These are phyloP conservation scores for Staphylotrichum longicolle DNA, from an alignment of 495 filamentous ascomycete genomes.

Conservation along the genomic window DNA sequence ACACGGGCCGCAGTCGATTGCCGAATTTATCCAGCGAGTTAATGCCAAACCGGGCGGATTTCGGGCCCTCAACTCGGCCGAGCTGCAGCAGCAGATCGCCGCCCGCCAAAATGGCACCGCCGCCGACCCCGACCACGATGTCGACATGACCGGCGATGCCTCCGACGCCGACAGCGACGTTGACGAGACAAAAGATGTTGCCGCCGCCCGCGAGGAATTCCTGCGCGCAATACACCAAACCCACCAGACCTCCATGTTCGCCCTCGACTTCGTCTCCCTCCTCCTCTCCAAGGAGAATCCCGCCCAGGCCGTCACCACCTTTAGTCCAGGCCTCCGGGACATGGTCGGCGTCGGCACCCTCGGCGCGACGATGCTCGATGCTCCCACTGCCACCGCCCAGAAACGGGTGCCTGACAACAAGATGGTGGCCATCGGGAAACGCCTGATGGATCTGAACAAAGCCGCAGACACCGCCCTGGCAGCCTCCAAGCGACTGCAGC, in stretches of 20 bases:
- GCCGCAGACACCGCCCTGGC: slow-evolving; percentile 73
- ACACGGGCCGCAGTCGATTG: slow-evolving; percentile 58
- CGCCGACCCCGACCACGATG: slow-evolving; percentile 22
- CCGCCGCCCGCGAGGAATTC: slow-evolving; percentile 52
- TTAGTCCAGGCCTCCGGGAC: slow-evolving; percentile 67
- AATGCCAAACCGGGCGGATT: slow-evolving; percentile 73
- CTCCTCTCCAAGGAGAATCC: slow-evolving; percentile 75
- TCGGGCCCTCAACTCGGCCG: slow-evolving; percentile 62
- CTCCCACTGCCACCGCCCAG: slow-evolving; percentile 54
- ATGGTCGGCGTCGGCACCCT: slow-evolving; percentile 70
- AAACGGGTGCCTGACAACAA: slow-evolving; percentile 54
- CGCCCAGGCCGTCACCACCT: slow-evolving; percentile 61
- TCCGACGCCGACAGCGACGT: slow-evolving; percentile 38
- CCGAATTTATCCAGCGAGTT: slow-evolving; percentile 71
- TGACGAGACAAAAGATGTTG: slow-evolving; percentile 40
- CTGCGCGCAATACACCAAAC: slow-evolving; percentile 51
- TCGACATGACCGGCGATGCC: slow-evolving; percentile 31
- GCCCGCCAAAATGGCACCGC: slow-evolving; percentile 37
- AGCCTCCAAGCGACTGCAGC: slow-evolving; percentile 67
- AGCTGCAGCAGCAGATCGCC: slow-evolving; percentile 59
- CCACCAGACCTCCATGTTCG: slow-evolving; percentile 14
- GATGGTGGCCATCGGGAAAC: slow-evolving; percentile 70
- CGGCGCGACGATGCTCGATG: slow-evolving; percentile 66
- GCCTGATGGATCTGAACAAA: slow-evolving; percentile 68
- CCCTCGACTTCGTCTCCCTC: slow-evolving; percentile 80